These are phyloP conservation scores for Aspergillus ellipticus DNA, from an alignment of 495 filamentous ascomycete species.

Conservation along the genomic window DNA sequence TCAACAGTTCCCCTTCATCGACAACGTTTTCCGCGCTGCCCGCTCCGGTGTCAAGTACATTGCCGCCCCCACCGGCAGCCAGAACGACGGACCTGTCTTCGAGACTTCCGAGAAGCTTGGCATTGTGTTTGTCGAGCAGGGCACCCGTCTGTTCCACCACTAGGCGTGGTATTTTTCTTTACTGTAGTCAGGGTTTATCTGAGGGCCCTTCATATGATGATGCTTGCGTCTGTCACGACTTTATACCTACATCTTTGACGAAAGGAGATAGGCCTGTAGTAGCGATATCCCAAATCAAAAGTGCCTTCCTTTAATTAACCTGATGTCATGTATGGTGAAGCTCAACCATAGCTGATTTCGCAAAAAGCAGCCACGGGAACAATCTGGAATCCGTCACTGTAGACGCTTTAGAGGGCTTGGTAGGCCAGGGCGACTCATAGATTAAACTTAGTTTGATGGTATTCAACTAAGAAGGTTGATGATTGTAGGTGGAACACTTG, in stretches of 20 bases:
- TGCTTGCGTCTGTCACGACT: conserved; percentile 9
- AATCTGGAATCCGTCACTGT: not conserved
- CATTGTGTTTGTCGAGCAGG: conserved; percentile 88
- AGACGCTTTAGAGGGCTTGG: too few relatives aligned
- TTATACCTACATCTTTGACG: conserved; percentile 13
- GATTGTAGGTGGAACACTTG: too few relatives aligned
- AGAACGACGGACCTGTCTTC: conserved; percentile 86
- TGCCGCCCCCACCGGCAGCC: conserved; percentile 86
- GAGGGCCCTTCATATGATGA: conserved; percentile 6
- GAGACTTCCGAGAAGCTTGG: conserved; percentile 90
- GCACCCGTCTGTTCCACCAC: conserved; percentile 84
- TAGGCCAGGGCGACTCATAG: too few relatives aligned
- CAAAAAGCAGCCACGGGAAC: not conserved
- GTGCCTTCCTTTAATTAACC: not conserved
- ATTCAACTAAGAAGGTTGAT: too few relatives aligned
- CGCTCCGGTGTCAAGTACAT: conserved; percentile 93
- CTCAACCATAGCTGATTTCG: too few relatives aligned
- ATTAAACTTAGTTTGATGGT: too few relatives aligned
- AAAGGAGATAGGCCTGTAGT: conserved; percentile 7
- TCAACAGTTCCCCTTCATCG: conserved; percentile 87
- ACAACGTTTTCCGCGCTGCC: conserved; percentile 89
- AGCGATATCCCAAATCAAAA: conserved; percentile 5
- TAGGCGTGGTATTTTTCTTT: conserved; percentile 34
- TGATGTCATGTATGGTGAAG: not conserved
- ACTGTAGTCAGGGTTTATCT: not conserved